phyloP scores from a whole-genome alignment of 2,329 filamentous ascomycete genomes.

The Penicillium sp. region DNA sequence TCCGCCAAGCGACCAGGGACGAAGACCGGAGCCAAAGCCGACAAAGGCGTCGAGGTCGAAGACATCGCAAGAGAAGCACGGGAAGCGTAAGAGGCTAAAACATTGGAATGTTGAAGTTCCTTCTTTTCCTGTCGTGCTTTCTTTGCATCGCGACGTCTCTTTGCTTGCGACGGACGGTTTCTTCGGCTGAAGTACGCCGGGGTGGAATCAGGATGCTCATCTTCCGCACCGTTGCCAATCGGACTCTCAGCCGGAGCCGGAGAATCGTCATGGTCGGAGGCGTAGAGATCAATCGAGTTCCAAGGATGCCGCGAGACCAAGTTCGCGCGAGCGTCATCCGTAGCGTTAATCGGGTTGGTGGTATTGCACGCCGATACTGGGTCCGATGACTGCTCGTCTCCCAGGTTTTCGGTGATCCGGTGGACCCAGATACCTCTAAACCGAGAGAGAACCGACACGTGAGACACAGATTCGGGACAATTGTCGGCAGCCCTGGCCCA shows the following conservation, averaged over 20 bases:
- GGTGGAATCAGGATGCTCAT: not conserved
- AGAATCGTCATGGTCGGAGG: not conserved
- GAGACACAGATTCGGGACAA: not conserved
- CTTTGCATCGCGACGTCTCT: not conserved
- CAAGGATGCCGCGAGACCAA: not conserved
- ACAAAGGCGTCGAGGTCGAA: not conserved
- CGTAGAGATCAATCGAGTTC: not conserved
- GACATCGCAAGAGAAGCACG: not conserved
- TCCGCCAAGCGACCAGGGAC: not conserved
- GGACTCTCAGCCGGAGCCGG: not conserved
- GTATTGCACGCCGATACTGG: not conserved
- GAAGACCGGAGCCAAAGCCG: slow-evolving; percentile 3
- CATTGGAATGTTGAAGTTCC: not conserved
- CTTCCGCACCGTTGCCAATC: not conserved
- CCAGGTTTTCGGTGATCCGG: not conserved
- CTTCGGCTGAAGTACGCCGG: not conserved
- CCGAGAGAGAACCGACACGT: not conserved
- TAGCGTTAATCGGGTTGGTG: not conserved
- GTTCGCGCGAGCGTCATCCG: not conserved
- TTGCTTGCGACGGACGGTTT: slow-evolving; percentile 2
- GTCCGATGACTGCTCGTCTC: not conserved
- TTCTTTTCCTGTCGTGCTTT: not conserved
- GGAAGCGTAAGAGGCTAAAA: not conserved
- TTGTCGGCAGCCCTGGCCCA: not conserved
- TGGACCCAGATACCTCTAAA: not conserved